phyloP scores from a whole-genome alignment of 1,139 yeast genomes.

The Fermentozyma sake region DNA sequence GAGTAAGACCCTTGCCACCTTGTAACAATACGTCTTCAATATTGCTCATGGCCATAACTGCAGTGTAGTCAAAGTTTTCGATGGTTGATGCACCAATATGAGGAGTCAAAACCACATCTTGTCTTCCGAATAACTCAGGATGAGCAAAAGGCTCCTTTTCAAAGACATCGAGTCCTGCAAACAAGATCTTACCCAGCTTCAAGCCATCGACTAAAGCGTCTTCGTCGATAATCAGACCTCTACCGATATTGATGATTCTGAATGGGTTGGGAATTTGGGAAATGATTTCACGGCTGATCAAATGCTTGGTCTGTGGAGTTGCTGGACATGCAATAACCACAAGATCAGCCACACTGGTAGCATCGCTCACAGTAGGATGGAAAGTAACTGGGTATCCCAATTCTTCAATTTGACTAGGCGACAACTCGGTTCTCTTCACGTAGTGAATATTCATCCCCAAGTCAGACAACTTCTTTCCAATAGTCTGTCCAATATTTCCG shows the following conservation, averaged over 20 bases:
- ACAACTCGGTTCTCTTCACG: slow-evolving; percentile 50
- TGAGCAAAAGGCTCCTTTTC: slow-evolving; percentile 20
- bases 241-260: slow-evolving; percentile 21
- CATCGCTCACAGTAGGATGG: slow-evolving; percentile 20
- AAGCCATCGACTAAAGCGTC: slow-evolving; percentile 21
- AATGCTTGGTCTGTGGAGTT: slow-evolving; percentile 18
- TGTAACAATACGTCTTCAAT: slow-evolving; percentile 35
- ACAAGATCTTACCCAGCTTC: slow-evolving; percentile 18
- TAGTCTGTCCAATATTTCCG: slow-evolving; percentile 69
- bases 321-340: slow-evolving; percentile 25
- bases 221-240: slow-evolving; percentile 21
- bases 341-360: slow-evolving; percentile 17
- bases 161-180: slow-evolving; percentile 24
- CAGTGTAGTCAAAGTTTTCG: slow-evolving; percentile 21
- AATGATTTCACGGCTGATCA: slow-evolving; percentile 13
- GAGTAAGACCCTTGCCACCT: slow-evolving; percentile 28
- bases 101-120: slow-evolving; percentile 22
- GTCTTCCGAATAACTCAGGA: slow-evolving; percentile 17
- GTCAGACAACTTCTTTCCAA: slow-evolving; percentile 51
- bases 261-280: slow-evolving; percentile 13
- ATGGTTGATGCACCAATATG: slow-evolving; percentile 21
- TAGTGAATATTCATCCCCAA: slow-evolving; percentile 70
- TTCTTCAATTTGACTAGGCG: slow-evolving; percentile 27
- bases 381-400: slow-evolving; percentile 46
- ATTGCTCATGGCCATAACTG: slow-evolving; percentile 31